Conservation (phyloP, 139 green algal genomes). For the Chlamydomonas schloesseri region DNA sequence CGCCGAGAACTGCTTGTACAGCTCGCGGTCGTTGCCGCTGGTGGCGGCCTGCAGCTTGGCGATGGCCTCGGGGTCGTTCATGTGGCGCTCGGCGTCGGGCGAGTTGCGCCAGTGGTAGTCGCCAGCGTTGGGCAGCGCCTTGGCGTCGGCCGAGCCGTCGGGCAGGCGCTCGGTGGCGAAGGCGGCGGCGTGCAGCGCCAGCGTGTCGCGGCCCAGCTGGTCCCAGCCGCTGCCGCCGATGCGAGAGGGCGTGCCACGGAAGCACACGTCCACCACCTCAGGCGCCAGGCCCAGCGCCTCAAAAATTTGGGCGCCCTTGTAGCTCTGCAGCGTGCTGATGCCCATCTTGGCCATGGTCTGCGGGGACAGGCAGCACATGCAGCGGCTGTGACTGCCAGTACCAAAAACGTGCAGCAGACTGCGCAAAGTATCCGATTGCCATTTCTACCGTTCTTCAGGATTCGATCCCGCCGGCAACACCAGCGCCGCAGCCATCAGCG, state of each 20-base stretch:
- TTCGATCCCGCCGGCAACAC: too few relatives aligned
- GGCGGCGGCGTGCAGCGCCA: conserved; percentile 80
- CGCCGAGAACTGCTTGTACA: conserved; percentile 82
- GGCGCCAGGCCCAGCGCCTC: conserved; percentile 87
- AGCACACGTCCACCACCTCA: conserved; percentile 92
- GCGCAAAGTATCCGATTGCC: too few relatives aligned
- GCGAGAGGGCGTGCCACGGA: conserved; percentile 87
- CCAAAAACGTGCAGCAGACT: too few relatives aligned
- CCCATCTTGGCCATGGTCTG: conserved; percentile 95
- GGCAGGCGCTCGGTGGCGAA: conserved; percentile 60
- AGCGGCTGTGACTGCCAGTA: too few relatives aligned
- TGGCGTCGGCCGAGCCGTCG: conserved; percentile 62
- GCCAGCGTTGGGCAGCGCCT: conserved; percentile 78
- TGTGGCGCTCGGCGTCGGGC: conserved; percentile 82
- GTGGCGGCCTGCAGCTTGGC: conserved; percentile 83
- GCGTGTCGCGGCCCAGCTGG: conserved; percentile 73
- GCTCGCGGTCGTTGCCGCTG: conserved; percentile 70
- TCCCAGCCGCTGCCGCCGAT: conserved; percentile 80
- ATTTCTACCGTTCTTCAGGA: too few relatives aligned
- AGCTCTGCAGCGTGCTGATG: conserved; percentile 94
- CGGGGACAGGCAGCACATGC: too few relatives aligned
- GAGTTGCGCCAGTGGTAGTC: conserved; percentile 87
- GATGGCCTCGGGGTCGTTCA: conserved; percentile 95
- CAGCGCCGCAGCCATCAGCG: too few relatives aligned
- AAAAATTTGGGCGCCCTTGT: conserved; percentile 99